Conservation (phyloP, 108 stramenopile genomes). For the Conticribra weissflogii region DNA sequence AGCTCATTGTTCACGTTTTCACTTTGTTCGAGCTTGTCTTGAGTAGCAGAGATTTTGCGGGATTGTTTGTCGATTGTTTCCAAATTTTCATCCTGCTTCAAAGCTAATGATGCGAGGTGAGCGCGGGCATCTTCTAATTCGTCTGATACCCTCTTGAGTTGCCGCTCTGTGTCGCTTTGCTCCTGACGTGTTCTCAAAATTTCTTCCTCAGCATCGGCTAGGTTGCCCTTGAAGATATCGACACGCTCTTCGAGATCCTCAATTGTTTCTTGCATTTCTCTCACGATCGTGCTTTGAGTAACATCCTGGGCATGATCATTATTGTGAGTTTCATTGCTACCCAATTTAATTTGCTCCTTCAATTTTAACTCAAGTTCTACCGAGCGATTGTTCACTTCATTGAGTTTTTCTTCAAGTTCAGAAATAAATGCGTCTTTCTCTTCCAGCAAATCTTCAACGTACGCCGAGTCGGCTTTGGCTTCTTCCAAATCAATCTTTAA, state of each 20-base stretch:
- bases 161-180: constrained; percentile 25
- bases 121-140: background rate
- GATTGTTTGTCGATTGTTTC: constrained; percentile 33
- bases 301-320: too few relatives aligned
- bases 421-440: constrained; percentile 25
- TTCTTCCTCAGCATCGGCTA: constrained; percentile 37
- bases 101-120: too few relatives aligned
- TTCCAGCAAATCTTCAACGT: constrained; percentile 48
- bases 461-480: constrained; percentile 42
- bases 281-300: too few relatives aligned
- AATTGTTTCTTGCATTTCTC: background rate
- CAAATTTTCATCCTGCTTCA: constrained; percentile 21
- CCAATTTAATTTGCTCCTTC: constrained; percentile 28
- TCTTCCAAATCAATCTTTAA: constrained; percentile 51
- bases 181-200: constrained; percentile 8
- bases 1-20: constrained; percentile 27
- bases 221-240: constrained; percentile 24
- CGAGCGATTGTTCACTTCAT: constrained; percentile 27
- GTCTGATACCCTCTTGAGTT: background rate
- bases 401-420: constrained; percentile 30
- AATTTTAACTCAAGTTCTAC: constrained; percentile 16
- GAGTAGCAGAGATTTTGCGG: constrained; percentile 23
- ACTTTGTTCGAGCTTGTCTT: constrained; percentile 14
- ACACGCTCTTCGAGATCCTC: constrained; percentile 27
- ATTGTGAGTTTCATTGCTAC: background rate